These are phyloP conservation scores for Microcos paniculata DNA, from an alignment of 345 rosid genomes.

Conservation along the genomic window DNA sequence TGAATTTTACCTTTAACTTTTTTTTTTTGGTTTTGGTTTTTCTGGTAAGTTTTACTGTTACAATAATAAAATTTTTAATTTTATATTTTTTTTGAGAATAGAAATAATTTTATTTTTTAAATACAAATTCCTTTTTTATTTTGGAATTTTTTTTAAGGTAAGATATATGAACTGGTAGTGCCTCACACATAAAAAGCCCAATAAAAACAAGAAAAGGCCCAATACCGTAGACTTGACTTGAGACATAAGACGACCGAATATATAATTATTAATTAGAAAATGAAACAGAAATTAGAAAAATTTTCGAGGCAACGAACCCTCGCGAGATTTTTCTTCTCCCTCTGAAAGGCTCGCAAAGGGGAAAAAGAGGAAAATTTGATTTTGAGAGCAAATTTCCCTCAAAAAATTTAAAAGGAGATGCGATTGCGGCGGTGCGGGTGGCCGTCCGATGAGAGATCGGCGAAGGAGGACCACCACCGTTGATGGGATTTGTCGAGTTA, in stretches of 20 bases:
- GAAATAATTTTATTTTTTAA: too few relatives aligned
- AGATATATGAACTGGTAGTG: too few relatives aligned
- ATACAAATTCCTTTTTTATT: too few relatives aligned
- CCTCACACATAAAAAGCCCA: background rate
- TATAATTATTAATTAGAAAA: background rate
- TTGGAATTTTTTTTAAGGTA: too few relatives aligned
- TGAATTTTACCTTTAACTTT: too few relatives aligned
- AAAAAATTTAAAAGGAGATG: slow-evolving; percentile 4
- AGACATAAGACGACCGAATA: background rate
- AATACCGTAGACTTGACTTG: background rate
- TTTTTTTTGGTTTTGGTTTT: too few relatives aligned
- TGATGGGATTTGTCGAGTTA: slow-evolving; percentile 53
- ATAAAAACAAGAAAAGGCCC: background rate
- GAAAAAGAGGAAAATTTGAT: background rate
- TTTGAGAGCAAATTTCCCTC: slow-evolving; percentile 8
- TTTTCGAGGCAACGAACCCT: background rate
- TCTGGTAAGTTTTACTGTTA: too few relatives aligned
- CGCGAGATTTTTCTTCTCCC: background rate
- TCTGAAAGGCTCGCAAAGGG: slow-evolving; percentile 5
- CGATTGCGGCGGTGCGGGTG: slow-evolving; percentile 6
- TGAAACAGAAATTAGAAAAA: background rate
- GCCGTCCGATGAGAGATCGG: slow-evolving; percentile 22
- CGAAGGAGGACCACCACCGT: slow-evolving; percentile 15
- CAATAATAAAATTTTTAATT: too few relatives aligned
- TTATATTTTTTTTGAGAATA: too few relatives aligned